Evolutionary conservation across 257 asterid species (phyloP).

Genomic region (Capsicum baccatum): DNA sequence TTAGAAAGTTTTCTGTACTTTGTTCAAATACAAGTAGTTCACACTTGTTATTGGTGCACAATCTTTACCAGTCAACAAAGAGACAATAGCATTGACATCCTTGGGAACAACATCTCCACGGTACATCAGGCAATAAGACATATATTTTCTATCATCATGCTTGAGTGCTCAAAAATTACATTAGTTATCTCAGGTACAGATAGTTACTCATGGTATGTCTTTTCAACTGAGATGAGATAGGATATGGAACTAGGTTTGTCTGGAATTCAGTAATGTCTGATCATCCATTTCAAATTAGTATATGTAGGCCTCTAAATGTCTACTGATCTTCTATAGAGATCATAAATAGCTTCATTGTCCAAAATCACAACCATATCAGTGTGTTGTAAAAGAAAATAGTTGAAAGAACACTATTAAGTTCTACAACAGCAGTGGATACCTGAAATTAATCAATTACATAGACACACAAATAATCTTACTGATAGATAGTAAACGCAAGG

Average conservation of each 20-base stretch:
- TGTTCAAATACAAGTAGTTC: no score
- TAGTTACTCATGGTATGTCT: slow-evolving; percentile 39
- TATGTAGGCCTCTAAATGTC: slow-evolving; percentile 93
- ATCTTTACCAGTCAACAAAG: slow-evolving; percentile 62
- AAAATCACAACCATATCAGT: slow-evolving; percentile 80
- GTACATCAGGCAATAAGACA: slow-evolving; percentile 98
- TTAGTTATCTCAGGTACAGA: slow-evolving; percentile 75
- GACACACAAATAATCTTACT: slow-evolving; percentile 5
- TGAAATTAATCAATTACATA: slow-evolving; percentile 36
- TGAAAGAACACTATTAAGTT: slow-evolving; percentile 93
- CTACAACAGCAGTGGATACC: slow-evolving; percentile 96
- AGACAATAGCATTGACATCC: slow-evolving; percentile 95
- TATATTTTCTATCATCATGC: slow-evolving; percentile 94
- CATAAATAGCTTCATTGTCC: slow-evolving; percentile 94
- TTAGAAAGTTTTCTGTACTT: no score
- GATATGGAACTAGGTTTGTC: slow-evolving; percentile 93
- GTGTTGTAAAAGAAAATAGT: slow-evolving; percentile 89
- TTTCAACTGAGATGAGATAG: slow-evolving; percentile 89
- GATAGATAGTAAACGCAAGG: slow-evolving; percentile 89
- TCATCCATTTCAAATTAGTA: slow-evolving; percentile 80
- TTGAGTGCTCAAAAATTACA: slow-evolving; percentile 86
- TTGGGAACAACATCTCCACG: slow-evolving; percentile 95
- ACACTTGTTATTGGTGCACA: no score
- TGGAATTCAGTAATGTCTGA: slow-evolving; percentile 85
- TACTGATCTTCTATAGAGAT: slow-evolving; percentile 80